Evolutionary conservation across 2,329 filamentous ascomycete genomes (phyloP).

Genomic region (Botryotinia narcissicola): DNA sequence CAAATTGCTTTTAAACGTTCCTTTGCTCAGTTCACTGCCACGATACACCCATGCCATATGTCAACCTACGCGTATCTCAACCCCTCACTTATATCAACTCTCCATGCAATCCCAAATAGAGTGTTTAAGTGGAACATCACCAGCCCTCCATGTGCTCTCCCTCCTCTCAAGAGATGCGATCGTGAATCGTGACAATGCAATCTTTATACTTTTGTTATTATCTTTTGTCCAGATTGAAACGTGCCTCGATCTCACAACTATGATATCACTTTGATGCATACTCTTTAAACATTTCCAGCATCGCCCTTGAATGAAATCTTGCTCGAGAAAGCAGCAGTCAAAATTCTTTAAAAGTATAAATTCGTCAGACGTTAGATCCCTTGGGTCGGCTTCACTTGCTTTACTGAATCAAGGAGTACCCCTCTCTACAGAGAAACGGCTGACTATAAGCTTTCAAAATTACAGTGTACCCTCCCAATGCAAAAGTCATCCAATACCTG

Average conservation of each 20-base stretch:
- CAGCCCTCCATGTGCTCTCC: too few relatives aligned
- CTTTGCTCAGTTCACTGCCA: background rate
- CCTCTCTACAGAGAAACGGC: background rate
- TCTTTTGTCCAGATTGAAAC: background rate
- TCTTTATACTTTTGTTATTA: background rate
- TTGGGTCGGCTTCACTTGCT: background rate
- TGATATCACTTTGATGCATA: slow-evolving; percentile 9
- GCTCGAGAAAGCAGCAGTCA: background rate
- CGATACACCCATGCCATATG: background rate
- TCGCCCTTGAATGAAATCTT: background rate
- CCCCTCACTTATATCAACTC: slow-evolving; percentile 1
- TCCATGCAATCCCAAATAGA: background rate
- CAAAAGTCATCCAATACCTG: background rate
- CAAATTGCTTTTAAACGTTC: background rate
- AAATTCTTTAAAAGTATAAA: background rate
- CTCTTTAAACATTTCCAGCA: background rate
- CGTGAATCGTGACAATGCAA: background rate
- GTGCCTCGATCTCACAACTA: background rate
- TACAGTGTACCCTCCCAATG: background rate
- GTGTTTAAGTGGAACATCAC: background rate
- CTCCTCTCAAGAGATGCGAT: background rate
- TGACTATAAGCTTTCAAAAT: background rate
- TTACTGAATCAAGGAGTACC: background rate
- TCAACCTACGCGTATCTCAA: background rate
- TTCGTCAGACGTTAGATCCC: background rate